A percentile compares a stretch with the other conserved stretches of the same genome.
phyloP scores from a whole-genome alignment of 2,329 filamentous ascomycete species.

The Gliomastix tumulicola region DNA sequence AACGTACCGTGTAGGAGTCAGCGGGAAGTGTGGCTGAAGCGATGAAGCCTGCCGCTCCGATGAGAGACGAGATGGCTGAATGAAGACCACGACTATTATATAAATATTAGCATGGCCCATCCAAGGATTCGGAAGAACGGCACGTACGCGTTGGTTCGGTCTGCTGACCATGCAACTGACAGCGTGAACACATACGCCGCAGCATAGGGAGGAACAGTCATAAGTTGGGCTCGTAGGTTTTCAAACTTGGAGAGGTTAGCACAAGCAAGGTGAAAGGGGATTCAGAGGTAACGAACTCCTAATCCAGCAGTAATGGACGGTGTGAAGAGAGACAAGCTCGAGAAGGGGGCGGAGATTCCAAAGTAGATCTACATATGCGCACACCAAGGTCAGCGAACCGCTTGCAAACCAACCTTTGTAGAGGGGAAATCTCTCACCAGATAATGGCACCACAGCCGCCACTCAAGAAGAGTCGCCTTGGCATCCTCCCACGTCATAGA shows the following conservation, averaged over 20 bases:
- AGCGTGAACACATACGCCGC: constrained; percentile 38
- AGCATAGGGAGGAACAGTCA: constrained; percentile 57
- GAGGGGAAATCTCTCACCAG: constrained; percentile 20
- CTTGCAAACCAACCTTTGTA: too few species aligned
- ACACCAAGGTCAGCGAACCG: too few species aligned
- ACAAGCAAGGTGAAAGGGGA: background rate
- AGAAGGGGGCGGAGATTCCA: constrained; percentile 45
- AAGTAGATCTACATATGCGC: constrained; percentile 29
- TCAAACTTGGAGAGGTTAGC: constrained; percentile 13
- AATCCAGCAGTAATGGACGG: constrained; percentile 49
- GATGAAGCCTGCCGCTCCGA: constrained; percentile 44
- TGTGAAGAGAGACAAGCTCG: constrained; percentile 49
- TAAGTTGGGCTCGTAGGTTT: constrained; percentile 46
- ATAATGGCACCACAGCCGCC: constrained; percentile 60
- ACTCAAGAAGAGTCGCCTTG: constrained; percentile 56
- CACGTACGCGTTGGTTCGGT: constrained; percentile 40
- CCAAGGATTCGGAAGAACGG: background rate
- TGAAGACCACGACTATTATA: constrained; percentile 25
- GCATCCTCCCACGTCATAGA: constrained; percentile 58
- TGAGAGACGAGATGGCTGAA: constrained; percentile 27
- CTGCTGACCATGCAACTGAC: constrained; percentile 46
- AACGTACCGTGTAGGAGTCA: constrained; percentile 39
- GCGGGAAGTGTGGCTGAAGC: constrained; percentile 54
- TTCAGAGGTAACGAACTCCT: constrained; percentile 11
- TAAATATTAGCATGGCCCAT: background rate